Percentiles rank a stretch among this genome's conserved stretches.
Evolutionary conservation across 2,329 filamentous ascomycete species (phyloP).

Genomic region (Lasiodiplodia gonubiensis): DNA sequence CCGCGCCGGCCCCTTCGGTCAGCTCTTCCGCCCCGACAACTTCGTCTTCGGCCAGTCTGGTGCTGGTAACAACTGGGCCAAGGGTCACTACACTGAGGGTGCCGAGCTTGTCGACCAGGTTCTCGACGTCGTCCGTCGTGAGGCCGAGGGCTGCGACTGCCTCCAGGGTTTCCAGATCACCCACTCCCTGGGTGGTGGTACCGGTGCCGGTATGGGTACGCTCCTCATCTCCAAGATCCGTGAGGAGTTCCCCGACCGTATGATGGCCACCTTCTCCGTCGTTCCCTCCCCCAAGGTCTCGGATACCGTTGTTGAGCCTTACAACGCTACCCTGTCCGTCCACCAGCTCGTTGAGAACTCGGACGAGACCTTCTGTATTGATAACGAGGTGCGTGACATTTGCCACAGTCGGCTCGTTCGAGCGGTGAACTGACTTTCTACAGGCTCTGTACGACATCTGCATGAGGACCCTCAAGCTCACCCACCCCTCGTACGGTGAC

Average conservation of each 20-base stretch:
- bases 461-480: conserved; percentile 99
- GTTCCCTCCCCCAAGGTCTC: conserved; percentile 99
- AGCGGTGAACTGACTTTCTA: conserved; percentile 31
- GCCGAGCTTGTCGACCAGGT: conserved; percentile 98
- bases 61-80: conserved; percentile 99
- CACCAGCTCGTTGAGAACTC: conserved; percentile 99
- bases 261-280: conserved; percentile 99
- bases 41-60: conserved; percentile 99
- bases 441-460: conserved; percentile 98
- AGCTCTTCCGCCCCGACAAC: conserved; percentile 99
- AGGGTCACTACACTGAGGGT: conserved; percentile 99
- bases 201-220: conserved; percentile 99
- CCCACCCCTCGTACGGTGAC: conserved; percentile 97
- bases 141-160: conserved; percentile 99
- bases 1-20: conserved; percentile 95
- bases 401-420: neutral
- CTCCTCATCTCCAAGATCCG: conserved; percentile 99
- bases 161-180: conserved; percentile 99
- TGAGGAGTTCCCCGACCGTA: conserved; percentile 99
- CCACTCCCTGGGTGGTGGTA: conserved; percentile 99
- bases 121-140: conserved; percentile 96
- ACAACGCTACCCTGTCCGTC: conserved; percentile 98
- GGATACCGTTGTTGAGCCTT: conserved; percentile 98
- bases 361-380: conserved; percentile 99
- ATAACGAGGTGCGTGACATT: conserved; percentile 75